Conservation (phyloP, 371 early-diverging fungal species). For the Thermomucor indicae-seudaticae region DNA sequence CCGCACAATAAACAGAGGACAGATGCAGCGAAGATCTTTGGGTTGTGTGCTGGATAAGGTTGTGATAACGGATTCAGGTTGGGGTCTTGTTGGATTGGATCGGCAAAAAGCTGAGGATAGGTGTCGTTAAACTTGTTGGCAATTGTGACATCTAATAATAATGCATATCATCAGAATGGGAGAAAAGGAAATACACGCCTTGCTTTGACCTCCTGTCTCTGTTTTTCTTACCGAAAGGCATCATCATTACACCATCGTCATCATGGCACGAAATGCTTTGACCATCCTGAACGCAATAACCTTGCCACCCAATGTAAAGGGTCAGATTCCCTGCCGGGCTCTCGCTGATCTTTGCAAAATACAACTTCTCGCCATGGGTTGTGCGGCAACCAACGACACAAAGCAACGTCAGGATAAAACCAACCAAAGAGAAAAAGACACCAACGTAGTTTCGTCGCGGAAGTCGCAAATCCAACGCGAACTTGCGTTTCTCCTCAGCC, state of each 20-base stretch:
- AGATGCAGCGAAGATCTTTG: conserved; percentile 31
- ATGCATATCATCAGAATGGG: no score
- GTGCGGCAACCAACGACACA: conserved; percentile 29
- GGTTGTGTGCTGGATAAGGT: conserved; percentile 38
- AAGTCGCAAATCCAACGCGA: conserved; percentile 14
- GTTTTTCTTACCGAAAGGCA: conserved; percentile 34
- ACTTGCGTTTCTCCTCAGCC: conserved; percentile 12
- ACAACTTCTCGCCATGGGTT: conserved; percentile 16
- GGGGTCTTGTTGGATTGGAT: conserved; percentile 22
- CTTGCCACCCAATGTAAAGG: conserved; percentile 33
- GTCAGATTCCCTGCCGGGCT: conserved; percentile 11
- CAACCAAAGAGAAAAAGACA: conserved; percentile 21
- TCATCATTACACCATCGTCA: conserved; percentile 27
- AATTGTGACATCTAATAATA: conserved; percentile 28
- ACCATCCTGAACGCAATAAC: conserved; percentile 28
- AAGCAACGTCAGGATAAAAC: conserved; percentile 28
- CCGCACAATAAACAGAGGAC: conserved; percentile 31
- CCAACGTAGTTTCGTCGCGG: conserved; percentile 25
- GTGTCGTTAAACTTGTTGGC: conserved; percentile 24
- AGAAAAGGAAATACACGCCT: not conserved
- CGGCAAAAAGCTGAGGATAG: conserved; percentile 24
- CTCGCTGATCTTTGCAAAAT: conserved; percentile 32
- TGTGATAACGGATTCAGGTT: conserved; percentile 26
- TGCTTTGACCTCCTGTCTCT: not conserved
- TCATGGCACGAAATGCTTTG: conserved; percentile 8